These are phyloP conservation scores for Aspergillus bridgeri DNA, from an alignment of 495 filamentous ascomycete genomes.

Conservation along the genomic window DNA sequence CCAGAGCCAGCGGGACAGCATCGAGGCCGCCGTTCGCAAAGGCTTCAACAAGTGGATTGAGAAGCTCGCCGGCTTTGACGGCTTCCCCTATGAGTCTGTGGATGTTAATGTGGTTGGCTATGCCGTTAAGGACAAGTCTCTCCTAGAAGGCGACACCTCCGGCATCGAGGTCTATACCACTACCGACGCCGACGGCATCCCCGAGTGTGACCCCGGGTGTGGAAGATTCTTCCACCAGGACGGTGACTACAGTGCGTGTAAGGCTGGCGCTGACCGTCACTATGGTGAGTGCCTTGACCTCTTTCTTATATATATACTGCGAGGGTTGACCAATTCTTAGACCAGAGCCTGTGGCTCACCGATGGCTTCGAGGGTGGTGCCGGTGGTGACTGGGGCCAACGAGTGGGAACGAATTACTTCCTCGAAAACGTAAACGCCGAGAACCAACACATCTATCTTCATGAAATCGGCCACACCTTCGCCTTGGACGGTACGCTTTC, in stretches of 20 bases:
- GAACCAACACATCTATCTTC: constrained; percentile 17
- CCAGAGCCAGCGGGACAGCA: constrained; percentile 8
- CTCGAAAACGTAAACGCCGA: constrained; percentile 10
- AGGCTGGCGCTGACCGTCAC: constrained; percentile 12
- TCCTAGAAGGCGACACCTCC: constrained; percentile 16
- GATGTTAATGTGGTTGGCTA: constrained; percentile 18
- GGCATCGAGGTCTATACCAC: constrained; percentile 18
- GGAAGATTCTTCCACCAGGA: constrained; percentile 21
- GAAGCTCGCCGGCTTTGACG: constrained; percentile 14
- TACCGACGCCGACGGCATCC: constrained; percentile 15
- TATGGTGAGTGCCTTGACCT: constrained; percentile 11
- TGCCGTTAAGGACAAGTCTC: constrained; percentile 10
- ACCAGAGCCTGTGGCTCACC: constrained; percentile 20
- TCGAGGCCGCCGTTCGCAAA: constrained; percentile 11
- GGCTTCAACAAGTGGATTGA: constrained; percentile 20
- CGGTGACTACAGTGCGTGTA: constrained; percentile 13
- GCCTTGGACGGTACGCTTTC: constrained; percentile 15
- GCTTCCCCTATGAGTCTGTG: constrained; percentile 15
- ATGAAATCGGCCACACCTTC: constrained; percentile 20
- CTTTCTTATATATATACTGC: not conserved
- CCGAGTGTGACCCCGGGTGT: constrained; percentile 13
- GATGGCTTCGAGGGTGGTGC: constrained; percentile 18
- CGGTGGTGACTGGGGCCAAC: constrained; percentile 20
- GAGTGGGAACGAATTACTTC: constrained; percentile 17
- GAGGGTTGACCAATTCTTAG: not conserved